A percentile compares a stretch with the other conserved stretches of the same genome.
These are phyloP conservation scores for Volvox reticuliferus DNA, from an alignment of 139 green algal genomes.

Conservation along the genomic window DNA sequence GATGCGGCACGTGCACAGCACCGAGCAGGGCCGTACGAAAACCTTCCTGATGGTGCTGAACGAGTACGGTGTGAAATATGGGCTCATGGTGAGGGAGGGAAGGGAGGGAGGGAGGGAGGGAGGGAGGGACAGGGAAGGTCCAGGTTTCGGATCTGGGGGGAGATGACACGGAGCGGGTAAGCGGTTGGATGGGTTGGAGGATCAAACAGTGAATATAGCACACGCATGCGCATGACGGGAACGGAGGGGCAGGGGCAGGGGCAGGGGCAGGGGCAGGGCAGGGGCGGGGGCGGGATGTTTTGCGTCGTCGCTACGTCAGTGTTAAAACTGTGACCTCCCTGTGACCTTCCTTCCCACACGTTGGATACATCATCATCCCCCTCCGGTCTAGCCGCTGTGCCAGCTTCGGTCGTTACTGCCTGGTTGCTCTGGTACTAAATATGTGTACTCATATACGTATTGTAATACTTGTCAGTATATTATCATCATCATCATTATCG, in stretches of 20 bases:
- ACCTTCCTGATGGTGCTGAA: constrained; percentile 29
- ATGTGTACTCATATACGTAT: no score
- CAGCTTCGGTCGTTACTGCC: no score
- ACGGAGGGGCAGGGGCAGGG: background rate
- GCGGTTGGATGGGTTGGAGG: background rate
- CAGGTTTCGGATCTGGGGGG: background rate
- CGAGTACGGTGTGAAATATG: background rate
- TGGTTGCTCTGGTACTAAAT: no score
- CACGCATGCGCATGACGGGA: no score
- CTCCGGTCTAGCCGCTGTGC: no score
- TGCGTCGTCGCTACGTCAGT: background rate
- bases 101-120: background rate
- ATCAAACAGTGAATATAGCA: background rate
- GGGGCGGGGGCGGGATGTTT: background rate
- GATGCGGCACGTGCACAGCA: background rate
- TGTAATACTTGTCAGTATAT: no score
- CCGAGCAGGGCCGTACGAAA: background rate
- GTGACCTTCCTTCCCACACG: no score
- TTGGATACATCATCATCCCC: no score
- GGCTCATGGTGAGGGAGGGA: background rate
- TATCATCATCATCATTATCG: background rate
- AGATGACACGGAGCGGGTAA: background rate
- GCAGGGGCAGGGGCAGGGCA: background rate
- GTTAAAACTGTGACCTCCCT: no score
- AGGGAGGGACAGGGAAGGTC: background rate